Percentiles rank a stretch among this genome's conserved stretches.
Conservation (phyloP, 208 protist genomes). For the Acanthamoeba lenticulata region DNA sequence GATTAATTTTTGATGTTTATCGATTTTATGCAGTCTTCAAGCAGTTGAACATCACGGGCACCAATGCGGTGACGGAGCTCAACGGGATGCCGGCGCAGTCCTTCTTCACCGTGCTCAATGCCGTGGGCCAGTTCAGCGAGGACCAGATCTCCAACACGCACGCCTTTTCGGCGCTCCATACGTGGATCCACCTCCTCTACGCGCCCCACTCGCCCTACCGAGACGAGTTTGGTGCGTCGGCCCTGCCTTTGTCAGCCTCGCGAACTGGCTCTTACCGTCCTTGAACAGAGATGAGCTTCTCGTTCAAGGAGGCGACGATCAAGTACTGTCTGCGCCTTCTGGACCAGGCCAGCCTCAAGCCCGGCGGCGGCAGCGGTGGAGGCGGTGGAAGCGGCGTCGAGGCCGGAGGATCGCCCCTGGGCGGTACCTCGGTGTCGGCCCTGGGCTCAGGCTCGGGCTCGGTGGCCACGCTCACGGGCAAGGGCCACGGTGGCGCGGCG, state of each 20-base stretch:
- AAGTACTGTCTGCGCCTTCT: slow-evolving; percentile 75
- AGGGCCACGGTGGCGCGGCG: background rate
- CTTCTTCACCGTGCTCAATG: slow-evolving; percentile 79
- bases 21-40: slow-evolving; percentile 5
- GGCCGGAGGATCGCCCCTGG: background rate
- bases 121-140: slow-evolving; percentile 65
- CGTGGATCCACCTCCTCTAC: slow-evolving; percentile 73
- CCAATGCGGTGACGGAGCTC: slow-evolving; percentile 73
- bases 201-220: background rate
- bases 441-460: too few species aligned
- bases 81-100: slow-evolving; percentile 72
- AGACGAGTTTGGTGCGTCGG: background rate
- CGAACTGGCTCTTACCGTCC: background rate
- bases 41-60: slow-evolving; percentile 49
- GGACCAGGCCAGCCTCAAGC: slow-evolving; percentile 74
- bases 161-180: slow-evolving; percentile 73
- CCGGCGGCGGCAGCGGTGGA: background rate
- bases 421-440: too few species aligned
- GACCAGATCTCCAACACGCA: slow-evolving; percentile 77
- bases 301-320: slow-evolving; percentile 69
- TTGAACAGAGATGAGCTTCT: slow-evolving; percentile 58
- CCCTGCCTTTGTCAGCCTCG: background rate
- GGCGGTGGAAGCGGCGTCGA: background rate
- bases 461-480: too few species aligned
- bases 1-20: background rate